A percentile compares a stretch with the other conserved stretches of the same genome.
These are phyloP conservation scores for Chytriomyces sp. DNA, from an alignment of 192 early-diverging fungal species.

Conservation along the genomic window DNA sequence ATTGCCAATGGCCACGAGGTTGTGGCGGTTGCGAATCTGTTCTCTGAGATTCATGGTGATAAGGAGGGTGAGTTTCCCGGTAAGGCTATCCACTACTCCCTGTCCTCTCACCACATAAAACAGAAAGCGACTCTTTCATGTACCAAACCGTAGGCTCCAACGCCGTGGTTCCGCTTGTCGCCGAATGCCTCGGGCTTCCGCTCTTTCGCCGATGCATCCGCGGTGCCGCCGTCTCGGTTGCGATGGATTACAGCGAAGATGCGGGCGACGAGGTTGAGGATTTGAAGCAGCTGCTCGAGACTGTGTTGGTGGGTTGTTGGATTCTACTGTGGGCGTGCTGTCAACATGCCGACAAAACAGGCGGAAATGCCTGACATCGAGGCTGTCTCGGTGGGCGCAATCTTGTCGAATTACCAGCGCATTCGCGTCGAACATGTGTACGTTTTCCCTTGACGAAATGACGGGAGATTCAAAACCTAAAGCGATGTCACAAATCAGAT, in stretches of 20 bases:
- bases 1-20: conserved; percentile 89
- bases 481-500: conserved; percentile 46
- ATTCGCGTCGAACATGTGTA: conserved; percentile 95
- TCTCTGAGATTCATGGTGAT: conserved; percentile 62
- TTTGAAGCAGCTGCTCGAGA: conserved; percentile 70
- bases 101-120: too few relatives aligned
- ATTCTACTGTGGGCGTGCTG: not conserved
- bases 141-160: conserved; percentile 94
- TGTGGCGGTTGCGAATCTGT: conserved; percentile 89
- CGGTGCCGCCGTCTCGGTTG: conserved; percentile 68
- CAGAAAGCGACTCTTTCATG: conserved; percentile 94
- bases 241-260: conserved; percentile 67
- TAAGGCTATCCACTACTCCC: too few relatives aligned
- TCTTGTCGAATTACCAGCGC: conserved; percentile 96
- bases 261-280: conserved; percentile 94
- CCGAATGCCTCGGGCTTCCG: conserved; percentile 82
- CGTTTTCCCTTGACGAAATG: conserved; percentile 33
- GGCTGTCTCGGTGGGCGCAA: conserved; percentile 91
- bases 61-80: conserved; percentile 68
- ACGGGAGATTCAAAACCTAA: not conserved
- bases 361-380: conserved; percentile 73
- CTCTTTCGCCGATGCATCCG: conserved; percentile 76
- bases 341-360: conserved; percentile 11
- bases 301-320: conserved; percentile 65
- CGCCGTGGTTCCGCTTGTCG: conserved; percentile 79